phyloP scores from a whole-genome alignment of 2,329 filamentous ascomycete species.

The Lecanoromycetidae sp. region DNA sequence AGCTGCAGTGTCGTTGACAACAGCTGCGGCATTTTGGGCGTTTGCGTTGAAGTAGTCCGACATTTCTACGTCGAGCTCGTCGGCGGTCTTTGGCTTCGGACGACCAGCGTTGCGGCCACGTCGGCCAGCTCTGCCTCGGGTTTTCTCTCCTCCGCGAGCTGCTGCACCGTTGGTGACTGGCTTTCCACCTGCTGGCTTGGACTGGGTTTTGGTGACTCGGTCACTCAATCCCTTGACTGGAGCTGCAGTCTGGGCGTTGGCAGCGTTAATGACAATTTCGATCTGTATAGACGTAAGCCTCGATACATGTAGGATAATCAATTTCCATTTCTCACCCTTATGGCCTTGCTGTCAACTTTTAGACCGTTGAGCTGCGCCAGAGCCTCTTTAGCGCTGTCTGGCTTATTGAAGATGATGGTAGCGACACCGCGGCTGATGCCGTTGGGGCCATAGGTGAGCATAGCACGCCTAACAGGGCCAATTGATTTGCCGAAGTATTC shows the following conservation, averaged over 20 bases:
- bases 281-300: constrained; percentile 44
- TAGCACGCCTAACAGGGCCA: constrained; percentile 80
- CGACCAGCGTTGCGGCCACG: constrained; percentile 50
- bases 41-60: constrained; percentile 65
- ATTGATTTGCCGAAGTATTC: constrained; percentile 89
- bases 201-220: constrained; percentile 67
- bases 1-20: constrained; percentile 32
- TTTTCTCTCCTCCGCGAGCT: constrained; percentile 27
- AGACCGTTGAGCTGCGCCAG: constrained; percentile 76
- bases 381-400: constrained; percentile 73
- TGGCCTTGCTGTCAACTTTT: constrained; percentile 75
- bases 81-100: constrained; percentile 74
- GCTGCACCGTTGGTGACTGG: constrained; percentile 41
- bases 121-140: constrained; percentile 38
- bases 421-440: constrained; percentile 86
- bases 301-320: neutral
- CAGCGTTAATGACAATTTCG: constrained; percentile 76
- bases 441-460: constrained; percentile 84
- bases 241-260: constrained; percentile 54
- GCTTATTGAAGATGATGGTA: constrained; percentile 71
- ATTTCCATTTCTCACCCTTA: constrained; percentile 57
- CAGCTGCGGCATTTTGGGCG: constrained; percentile 31
- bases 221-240: constrained; percentile 68
- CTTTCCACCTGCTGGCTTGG: constrained; percentile 70
- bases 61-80: constrained; percentile 97